These are phyloP conservation scores for Hygrophorus russula DNA, from an alignment of 768 basidiomycete genomes.

Conservation along the genomic window DNA sequence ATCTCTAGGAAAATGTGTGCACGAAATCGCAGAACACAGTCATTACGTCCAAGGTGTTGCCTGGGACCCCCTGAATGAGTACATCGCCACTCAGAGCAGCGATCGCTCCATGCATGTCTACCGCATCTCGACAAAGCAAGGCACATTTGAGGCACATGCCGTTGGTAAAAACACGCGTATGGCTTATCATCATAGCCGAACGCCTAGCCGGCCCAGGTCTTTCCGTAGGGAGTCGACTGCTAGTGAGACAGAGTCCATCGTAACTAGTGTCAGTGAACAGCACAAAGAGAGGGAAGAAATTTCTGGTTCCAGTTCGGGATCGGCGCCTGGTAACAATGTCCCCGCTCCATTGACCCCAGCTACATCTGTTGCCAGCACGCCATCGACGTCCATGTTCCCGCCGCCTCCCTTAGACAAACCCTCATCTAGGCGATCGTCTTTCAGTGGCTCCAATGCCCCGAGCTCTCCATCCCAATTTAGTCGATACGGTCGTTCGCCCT, in stretches of 20 bases:
- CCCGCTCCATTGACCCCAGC: conserved; percentile 48
- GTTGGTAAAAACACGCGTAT: conserved; percentile 82
- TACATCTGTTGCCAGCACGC: conserved; percentile 57
- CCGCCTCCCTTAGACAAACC: conserved; percentile 53
- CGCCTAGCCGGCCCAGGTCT: conserved; percentile 52
- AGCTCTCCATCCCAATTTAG: conserved; percentile 54
- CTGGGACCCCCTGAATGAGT: conserved; percentile 97
- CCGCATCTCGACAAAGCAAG: conserved; percentile 66
- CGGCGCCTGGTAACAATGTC: conserved; percentile 17
- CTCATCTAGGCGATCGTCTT: conserved; percentile 53
- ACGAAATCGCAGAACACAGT: conserved; percentile 86
- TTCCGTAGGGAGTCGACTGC: conserved; percentile 60
- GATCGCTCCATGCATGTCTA: conserved; percentile 97
- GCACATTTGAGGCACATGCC: conserved; percentile 82
- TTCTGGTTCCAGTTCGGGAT: conserved; percentile 14
- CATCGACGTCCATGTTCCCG: conserved; percentile 52
- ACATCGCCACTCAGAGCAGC: conserved; percentile 93
- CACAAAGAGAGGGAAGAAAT: conserved; percentile 34
- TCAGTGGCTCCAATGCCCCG: conserved; percentile 76
- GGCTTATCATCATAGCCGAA: conserved; percentile 57
- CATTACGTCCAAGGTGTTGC: conserved; percentile 99
- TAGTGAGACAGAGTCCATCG: conserved; percentile 59
- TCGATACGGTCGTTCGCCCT: conserved; percentile 73
- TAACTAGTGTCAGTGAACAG: conserved; percentile 43
- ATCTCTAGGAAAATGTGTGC: conserved; percentile 66